These are phyloP conservation scores for Phytophthora rubi DNA, from an alignment of 352 stramenopile genomes.

Conservation along the genomic window DNA sequence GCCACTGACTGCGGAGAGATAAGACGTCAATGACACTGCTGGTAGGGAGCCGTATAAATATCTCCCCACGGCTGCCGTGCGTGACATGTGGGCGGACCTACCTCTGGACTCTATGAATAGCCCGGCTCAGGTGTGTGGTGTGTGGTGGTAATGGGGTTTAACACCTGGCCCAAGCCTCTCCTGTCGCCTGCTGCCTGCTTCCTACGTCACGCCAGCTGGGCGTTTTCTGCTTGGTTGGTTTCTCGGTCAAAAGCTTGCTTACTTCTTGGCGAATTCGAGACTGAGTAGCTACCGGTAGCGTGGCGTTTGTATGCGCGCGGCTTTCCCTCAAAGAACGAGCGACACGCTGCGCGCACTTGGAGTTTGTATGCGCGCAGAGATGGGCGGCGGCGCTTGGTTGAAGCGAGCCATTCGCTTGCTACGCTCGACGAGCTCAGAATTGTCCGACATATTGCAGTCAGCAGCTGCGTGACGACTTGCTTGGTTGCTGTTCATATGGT, in stretches of 20 bases:
- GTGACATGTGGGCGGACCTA: not conserved
- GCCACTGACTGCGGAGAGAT: slow-evolving; percentile 1
- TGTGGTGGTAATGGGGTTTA: not conserved
- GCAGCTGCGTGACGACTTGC: not conserved
- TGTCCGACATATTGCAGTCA: not conserved
- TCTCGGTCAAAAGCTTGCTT: not conserved
- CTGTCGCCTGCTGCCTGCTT: slow-evolving; percentile 13
- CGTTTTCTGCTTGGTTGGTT: not conserved
- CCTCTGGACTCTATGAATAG: slow-evolving; percentile 17
- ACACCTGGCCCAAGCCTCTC: not conserved
- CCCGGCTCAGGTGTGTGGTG: slow-evolving; percentile 12
- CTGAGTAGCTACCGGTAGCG: not conserved
- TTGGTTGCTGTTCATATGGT: not conserved
- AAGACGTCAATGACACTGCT: not conserved
- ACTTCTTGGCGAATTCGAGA: slow-evolving; percentile 15
- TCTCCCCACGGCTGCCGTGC: not conserved
- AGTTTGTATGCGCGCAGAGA: slow-evolving; percentile 32
- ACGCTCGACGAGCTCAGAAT: not conserved
- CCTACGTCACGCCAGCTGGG: not conserved
- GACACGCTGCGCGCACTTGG: slow-evolving; percentile 24
- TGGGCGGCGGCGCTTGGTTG: not conserved
- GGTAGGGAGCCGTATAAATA: slow-evolving; percentile 18
- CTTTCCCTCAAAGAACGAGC: not conserved
- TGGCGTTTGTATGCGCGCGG: not conserved
- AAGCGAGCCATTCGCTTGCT: slow-evolving; percentile 10